Evolutionary conservation across 2,329 filamentous ascomycete species (phyloP).

Genomic region (Colletotrichum melonis): DNA sequence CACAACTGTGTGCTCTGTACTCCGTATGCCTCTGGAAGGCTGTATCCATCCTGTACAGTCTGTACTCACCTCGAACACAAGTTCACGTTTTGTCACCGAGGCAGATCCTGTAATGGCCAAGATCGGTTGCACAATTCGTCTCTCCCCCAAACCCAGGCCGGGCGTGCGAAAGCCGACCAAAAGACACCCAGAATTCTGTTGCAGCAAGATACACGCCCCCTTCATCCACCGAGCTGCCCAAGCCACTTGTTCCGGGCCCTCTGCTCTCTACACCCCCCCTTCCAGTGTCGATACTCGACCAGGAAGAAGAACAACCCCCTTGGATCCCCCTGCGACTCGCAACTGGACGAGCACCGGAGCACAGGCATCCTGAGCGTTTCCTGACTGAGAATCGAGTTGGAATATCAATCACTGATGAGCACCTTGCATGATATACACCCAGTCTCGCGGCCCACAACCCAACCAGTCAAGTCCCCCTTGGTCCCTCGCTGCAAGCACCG

Average conservation of each 20-base stretch:
- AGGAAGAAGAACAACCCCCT: conserved; percentile 15
- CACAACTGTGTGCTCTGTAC: not conserved
- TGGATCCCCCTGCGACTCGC: conserved; percentile 28
- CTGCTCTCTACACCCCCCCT: conserved; percentile 29
- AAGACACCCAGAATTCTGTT: conserved; percentile 11
- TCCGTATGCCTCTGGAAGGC: not conserved
- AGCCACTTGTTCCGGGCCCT: conserved; percentile 31
- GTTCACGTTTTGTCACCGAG: not conserved
- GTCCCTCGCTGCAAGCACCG: conserved; percentile 27
- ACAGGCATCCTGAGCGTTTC: conserved; percentile 35
- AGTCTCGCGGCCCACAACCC: conserved; percentile 35
- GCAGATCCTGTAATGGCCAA: conserved; percentile 15
- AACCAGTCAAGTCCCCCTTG: conserved; percentile 30
- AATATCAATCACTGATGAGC: conserved; percentile 34
- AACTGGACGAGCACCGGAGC: conserved; percentile 33
- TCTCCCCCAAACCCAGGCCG: conserved; percentile 19
- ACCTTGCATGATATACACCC: conserved; percentile 39
- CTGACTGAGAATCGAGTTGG: conserved; percentile 26
- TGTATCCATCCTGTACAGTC: not conserved
- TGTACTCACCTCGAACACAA: not conserved
- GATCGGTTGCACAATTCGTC: conserved; percentile 24
- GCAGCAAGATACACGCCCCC: conserved; percentile 17
- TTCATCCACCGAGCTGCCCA: conserved; percentile 24
- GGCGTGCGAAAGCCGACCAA: conserved; percentile 17
- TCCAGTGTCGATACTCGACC: not conserved